phyloP scores from a whole-genome alignment of 148 eudicot genomes.

The Diospyros kaki region DNA sequence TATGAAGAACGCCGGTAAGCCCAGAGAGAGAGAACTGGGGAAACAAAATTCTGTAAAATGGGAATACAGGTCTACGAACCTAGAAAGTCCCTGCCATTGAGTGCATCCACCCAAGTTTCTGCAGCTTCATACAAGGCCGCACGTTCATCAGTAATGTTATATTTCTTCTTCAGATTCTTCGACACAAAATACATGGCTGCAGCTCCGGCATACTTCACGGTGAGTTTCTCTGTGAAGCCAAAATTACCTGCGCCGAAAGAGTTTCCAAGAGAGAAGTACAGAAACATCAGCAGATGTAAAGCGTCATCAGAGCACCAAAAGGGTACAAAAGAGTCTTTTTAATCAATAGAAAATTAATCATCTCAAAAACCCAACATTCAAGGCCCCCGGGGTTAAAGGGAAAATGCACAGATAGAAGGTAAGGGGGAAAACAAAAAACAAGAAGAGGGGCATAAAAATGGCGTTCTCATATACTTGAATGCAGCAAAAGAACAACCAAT shows the following conservation, averaged over 20 bases:
- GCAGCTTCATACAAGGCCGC: constrained; percentile 65
- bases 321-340: background rate
- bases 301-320: background rate
- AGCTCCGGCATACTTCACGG: constrained; percentile 70
- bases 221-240: constrained; percentile 51
- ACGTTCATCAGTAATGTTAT: constrained; percentile 71
- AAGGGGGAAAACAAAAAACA: background rate
- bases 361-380: too few species aligned
- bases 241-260: constrained; percentile 45
- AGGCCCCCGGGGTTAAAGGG: too few species aligned
- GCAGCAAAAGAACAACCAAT: background rate
- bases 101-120: constrained; percentile 77
- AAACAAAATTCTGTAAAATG: too few species aligned
- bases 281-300: background rate
- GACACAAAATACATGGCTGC: constrained; percentile 74
- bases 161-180: constrained; percentile 69
- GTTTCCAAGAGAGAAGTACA: background rate
- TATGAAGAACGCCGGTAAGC: too few species aligned
- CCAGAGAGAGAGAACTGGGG: too few species aligned
- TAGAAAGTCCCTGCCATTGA: constrained; percentile 57
- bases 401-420: too few species aligned
- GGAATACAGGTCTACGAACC: constrained; percentile 39
- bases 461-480: background rate
- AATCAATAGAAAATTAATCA: background rate
- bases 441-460: background rate